These are phyloP conservation scores for Alliaria petiolata DNA, from an alignment of 345 rosid genomes.

Conservation along the genomic window DNA sequence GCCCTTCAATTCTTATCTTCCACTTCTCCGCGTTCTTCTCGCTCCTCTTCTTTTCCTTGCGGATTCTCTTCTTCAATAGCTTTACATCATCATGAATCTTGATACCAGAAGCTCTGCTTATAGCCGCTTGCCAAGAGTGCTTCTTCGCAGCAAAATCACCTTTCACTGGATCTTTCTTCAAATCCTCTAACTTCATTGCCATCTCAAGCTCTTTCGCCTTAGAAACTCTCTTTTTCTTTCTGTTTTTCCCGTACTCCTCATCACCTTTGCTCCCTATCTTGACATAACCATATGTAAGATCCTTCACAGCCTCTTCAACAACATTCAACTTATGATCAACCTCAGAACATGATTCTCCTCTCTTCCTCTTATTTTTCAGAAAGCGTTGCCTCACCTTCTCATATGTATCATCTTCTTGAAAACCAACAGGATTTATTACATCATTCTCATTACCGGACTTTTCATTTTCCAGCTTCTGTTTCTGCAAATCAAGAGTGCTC, in stretches of 20 bases:
- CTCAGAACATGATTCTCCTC: slow-evolving; percentile 34
- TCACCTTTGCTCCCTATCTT: slow-evolving; percentile 51
- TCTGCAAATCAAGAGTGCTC: slow-evolving; percentile 58
- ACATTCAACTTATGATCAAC: slow-evolving; percentile 21
- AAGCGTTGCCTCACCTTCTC: slow-evolving; percentile 66
- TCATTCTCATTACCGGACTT: slow-evolving; percentile 40
- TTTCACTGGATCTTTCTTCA: slow-evolving; percentile 58
- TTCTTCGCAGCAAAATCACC: slow-evolving; percentile 45
- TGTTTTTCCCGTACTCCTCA: slow-evolving; percentile 27
- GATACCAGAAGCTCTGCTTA: slow-evolving; percentile 56
- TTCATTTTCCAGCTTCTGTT: slow-evolving; percentile 56
- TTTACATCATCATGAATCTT: slow-evolving; percentile 70
- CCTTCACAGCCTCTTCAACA: slow-evolving; percentile 35
- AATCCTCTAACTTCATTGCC: slow-evolving; percentile 46
- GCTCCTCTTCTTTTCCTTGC: slow-evolving; percentile 49
- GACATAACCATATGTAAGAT: slow-evolving; percentile 53
- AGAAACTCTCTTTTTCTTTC: slow-evolving; percentile 45
- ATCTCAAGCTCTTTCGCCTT: slow-evolving; percentile 57
- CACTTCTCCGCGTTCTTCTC: slow-evolving; percentile 67
- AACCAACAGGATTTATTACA: slow-evolving; percentile 36
- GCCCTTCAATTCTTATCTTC: slow-evolving; percentile 54
- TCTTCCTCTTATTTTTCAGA: slow-evolving; percentile 29
- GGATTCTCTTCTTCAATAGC: slow-evolving; percentile 56
- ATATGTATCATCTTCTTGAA: slow-evolving; percentile 50
- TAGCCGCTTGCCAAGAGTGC: slow-evolving; percentile 54